Percentiles rank a stretch among this genome's conserved stretches.
Evolutionary conservation across 306 rosid species (phyloP).

Genomic region (Inga leiocalycina): DNA sequence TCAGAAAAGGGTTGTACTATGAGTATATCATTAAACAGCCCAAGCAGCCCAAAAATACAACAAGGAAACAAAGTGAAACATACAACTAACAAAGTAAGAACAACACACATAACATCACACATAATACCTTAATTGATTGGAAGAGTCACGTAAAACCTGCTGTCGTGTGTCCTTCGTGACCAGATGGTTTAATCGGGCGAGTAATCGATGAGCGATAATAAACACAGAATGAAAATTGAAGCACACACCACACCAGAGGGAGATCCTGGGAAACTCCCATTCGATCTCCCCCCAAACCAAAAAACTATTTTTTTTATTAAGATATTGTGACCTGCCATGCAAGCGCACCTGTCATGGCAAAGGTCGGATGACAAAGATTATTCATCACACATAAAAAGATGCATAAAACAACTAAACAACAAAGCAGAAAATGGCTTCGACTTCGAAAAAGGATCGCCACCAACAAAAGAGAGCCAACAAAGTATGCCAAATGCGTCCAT

Average conservation of each 20-base stretch:
- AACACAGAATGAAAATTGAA: conserved; percentile 10
- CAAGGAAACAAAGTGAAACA: too few relatives aligned
- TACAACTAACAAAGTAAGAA: too few relatives aligned
- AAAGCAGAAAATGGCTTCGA: too few relatives aligned
- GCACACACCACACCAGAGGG: conserved; percentile 41
- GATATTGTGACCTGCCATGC: conserved; percentile 62
- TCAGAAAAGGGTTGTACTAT: too few relatives aligned
- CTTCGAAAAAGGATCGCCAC: too few relatives aligned
- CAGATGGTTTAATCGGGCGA: background rate
- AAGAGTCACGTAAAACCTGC: background rate
- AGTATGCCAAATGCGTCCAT: too few relatives aligned
- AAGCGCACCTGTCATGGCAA: conserved; percentile 60
- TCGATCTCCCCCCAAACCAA: conserved; percentile 67
- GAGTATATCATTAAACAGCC: too few relatives aligned
- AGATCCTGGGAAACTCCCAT: conserved; percentile 87
- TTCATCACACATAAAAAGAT: background rate
- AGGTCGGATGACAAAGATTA: conserved; percentile 84
- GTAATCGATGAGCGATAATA: background rate
- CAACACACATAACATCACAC: too few relatives aligned
- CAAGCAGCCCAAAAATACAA: too few relatives aligned
- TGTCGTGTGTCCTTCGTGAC: background rate
- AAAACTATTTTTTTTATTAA: conserved; percentile 55
- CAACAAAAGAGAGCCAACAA: too few relatives aligned
- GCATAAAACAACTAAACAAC: too few relatives aligned
- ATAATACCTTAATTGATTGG: conserved; percentile 7